Percentiles rank a stretch among this genome's conserved stretches.
These are phyloP conservation scores for Physcia stellaris DNA, from an alignment of 495 filamentous ascomycete genomes.

Conservation along the genomic window DNA sequence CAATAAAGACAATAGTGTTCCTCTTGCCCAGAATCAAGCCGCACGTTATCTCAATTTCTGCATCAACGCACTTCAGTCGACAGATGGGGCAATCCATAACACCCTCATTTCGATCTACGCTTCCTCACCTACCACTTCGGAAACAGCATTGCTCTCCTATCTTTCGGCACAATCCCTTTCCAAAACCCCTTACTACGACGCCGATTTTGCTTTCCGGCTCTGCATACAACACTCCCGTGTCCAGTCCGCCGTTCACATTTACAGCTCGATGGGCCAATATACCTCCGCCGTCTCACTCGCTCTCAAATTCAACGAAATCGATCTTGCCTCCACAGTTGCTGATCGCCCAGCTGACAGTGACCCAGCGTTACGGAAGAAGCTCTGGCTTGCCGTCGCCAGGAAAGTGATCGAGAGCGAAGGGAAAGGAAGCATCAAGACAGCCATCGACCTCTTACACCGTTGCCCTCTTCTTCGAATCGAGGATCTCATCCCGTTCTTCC, in stretches of 20 bases:
- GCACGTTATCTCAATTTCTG: slow-evolving; percentile 87
- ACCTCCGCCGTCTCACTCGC: slow-evolving; percentile 84
- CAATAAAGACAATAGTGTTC: slow-evolving; percentile 50
- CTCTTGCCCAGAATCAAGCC: slow-evolving; percentile 69
- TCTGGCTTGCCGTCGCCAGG: slow-evolving; percentile 88
- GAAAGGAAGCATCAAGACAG: slow-evolving; percentile 71
- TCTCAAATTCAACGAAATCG: slow-evolving; percentile 73
- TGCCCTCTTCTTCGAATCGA: slow-evolving; percentile 90
- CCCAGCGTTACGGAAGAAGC: slow-evolving; percentile 72
- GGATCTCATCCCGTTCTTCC: slow-evolving; percentile 95
- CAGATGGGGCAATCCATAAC: slow-evolving; percentile 89
- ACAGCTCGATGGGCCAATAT: slow-evolving; percentile 88
- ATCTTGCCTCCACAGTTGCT: slow-evolving; percentile 79
- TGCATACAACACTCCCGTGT: slow-evolving; percentile 90
- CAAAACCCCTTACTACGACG: slow-evolving; percentile 71
- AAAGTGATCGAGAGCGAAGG: slow-evolving; percentile 72
- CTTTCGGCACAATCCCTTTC: slow-evolving; percentile 59
- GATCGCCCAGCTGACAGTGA: slow-evolving; percentile 64
- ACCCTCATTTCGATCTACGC: slow-evolving; percentile 94
- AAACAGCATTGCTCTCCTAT: slow-evolving; percentile 74
- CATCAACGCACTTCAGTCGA: slow-evolving; percentile 72
- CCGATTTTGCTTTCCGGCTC: slow-evolving; percentile 91
- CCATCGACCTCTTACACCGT: slow-evolving; percentile 83
- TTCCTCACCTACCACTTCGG: slow-evolving; percentile 65
- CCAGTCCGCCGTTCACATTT: slow-evolving; percentile 88